A percentile compares a stretch with the other conserved stretches of the same genome.
Conservation (phyloP, 2,329 filamentous ascomycete genomes). For the Epichloe coenophiala region DNA sequence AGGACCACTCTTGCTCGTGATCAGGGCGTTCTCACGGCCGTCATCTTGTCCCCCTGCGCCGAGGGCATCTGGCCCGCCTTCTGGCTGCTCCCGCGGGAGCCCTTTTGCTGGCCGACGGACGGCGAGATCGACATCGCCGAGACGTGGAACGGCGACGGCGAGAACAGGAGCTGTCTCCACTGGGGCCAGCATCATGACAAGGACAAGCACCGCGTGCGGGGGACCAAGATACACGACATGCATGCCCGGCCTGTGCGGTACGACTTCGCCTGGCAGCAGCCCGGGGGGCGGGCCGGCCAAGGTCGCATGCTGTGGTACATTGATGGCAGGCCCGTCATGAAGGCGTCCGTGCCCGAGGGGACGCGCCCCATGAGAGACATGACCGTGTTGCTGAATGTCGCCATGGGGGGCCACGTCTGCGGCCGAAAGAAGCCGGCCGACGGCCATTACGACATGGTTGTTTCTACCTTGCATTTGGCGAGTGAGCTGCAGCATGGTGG, state of each 20-base stretch:
- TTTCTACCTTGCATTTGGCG: conserved; percentile 37
- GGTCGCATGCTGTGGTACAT: conserved; percentile 45
- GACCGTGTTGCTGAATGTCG: conserved; percentile 44
- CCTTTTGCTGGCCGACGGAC: conserved; percentile 44
- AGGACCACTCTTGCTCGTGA: conserved; percentile 35
- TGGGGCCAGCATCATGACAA: conserved; percentile 43
- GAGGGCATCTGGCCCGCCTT: conserved; percentile 48
- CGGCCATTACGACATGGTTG: conserved; percentile 42
- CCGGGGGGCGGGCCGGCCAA: conserved; percentile 28
- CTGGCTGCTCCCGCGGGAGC: conserved; percentile 45
- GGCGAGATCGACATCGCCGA: conserved; percentile 49
- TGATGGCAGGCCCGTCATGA: conserved; percentile 44
- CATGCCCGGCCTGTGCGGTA: conserved; percentile 32
- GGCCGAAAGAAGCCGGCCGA: conserved; percentile 34
- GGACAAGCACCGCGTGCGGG: conserved; percentile 41
- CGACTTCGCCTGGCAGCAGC: conserved; percentile 42
- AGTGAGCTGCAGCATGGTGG: conserved; percentile 38
- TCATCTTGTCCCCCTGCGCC: conserved; percentile 38
- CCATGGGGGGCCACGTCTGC: conserved; percentile 48
- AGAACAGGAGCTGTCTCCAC: conserved; percentile 44
- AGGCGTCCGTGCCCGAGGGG: conserved; percentile 35
- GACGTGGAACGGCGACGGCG: conserved; percentile 43
- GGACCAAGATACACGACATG: conserved; percentile 36
- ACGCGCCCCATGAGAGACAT: conserved; percentile 42
- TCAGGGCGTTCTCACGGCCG: conserved; percentile 37